Evolutionary conservation across 768 basidiomycete species (phyloP).

Genomic region (Hygrocybe coccinea): DNA sequence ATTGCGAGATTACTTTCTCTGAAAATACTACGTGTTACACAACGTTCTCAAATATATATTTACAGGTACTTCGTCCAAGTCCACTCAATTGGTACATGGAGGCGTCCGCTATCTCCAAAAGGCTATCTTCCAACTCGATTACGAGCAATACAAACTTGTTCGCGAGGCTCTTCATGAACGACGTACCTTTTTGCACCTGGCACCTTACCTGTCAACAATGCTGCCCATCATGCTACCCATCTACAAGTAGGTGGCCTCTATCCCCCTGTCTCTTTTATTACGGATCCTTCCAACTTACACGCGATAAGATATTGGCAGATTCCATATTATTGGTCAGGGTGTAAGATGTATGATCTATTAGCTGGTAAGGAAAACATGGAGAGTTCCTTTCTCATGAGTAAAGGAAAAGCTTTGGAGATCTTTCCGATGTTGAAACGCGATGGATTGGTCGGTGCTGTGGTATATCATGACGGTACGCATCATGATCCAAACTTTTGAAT

Average conservation of each 20-base stretch:
- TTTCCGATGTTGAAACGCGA: conserved; percentile 96
- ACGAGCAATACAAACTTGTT: conserved; percentile 95
- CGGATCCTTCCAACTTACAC: conserved; percentile 4
- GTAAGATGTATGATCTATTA: conserved; percentile 92
- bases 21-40: no score
- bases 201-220: conserved; percentile 88
- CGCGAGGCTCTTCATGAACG: conserved; percentile 92
- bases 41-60: background rate
- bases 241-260: conserved; percentile 62
- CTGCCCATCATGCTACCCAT: conserved; percentile 96
- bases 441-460: conserved; percentile 88
- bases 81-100: conserved; percentile 97
- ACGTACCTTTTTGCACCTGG: conserved; percentile 89
- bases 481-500: conserved; percentile 40
- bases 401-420: conserved; percentile 85
- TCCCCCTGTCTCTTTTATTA: background rate
- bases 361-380: conserved; percentile 98
- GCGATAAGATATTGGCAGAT: conserved; percentile 85
- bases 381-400: conserved; percentile 90
- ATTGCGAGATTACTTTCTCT: no score
- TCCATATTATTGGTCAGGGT: conserved; percentile 92
- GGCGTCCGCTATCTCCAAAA: conserved; percentile 98
- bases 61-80: conserved; percentile 90
- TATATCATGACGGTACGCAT: conserved; percentile 88
- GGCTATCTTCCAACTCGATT: conserved; percentile 91